Base-by-base conservation (phyloP, 352 stramenopile species). In the Pythium rishiriense region DNA sequence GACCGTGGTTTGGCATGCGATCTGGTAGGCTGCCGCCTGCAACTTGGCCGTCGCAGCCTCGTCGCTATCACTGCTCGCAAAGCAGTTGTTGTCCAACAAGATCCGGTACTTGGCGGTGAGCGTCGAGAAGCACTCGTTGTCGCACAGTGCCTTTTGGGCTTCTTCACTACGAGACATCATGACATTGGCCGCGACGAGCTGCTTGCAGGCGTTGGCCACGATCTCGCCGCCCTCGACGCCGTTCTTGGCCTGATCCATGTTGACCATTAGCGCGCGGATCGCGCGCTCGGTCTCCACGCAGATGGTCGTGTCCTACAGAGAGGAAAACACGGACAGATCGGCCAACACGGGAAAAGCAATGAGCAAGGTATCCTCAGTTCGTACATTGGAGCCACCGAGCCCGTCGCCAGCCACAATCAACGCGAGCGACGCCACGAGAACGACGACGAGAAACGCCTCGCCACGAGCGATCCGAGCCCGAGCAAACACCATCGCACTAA, bases 21-120 rank as follows among this genome's bases (percentile, higher is more conserved):
- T 78, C 37, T 94, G 83, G 69, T 91, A 94, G 29, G 80, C 70
- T 2, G 78, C 70, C 5, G 81, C 83, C 53, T 84, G 79, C 11
- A 92, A 60, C 10, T 73, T 74, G 12, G 68, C 75, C 59, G 72
- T 90, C 10, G 83, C 85, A 0, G 74, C 66, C 54, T 88, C 76
- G 56, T 90, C 81, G 6, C 55, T 62, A 58, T 91, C 79, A 9
- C 68, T 48, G 47, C 73, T 85, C 3, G 65, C 64, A 33, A 87
- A 93, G 68, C 83, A 93, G 53, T 89, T 50, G 50, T 89, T 89
- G 31, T 79, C 73, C 33, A 93, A 68, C 49, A 94, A 45, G 8
- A 58, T 71, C 24, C 82, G 81, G 70, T 91, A 91, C 66, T 91
- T 94, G 17, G 43, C 35, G 28, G 73, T 85, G 35, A 90, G 47